phyloP scores from a whole-genome alignment of 2,329 filamentous ascomycete genomes.

The Aspergillus udagawae region DNA sequence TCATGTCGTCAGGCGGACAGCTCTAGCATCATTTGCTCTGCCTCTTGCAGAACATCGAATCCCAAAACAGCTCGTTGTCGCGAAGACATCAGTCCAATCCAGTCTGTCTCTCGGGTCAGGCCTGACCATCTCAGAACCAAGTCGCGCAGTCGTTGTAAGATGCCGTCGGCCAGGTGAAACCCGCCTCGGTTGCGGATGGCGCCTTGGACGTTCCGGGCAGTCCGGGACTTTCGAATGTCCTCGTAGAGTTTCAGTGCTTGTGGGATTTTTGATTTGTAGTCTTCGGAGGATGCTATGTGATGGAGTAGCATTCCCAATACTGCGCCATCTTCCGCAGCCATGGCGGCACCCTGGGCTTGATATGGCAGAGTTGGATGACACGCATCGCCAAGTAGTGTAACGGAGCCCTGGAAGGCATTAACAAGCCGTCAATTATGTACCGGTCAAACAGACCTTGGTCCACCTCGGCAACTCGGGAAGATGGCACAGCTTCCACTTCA shows the following conservation, averaged over 20 bases:
- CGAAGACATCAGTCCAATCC: conserved; percentile 12
- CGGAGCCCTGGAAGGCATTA: conserved; percentile 3
- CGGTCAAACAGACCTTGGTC: conserved; percentile 16
- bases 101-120: conserved; percentile 16
- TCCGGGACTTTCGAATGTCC: conserved; percentile 12
- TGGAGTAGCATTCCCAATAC: conserved; percentile 55
- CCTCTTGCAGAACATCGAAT: conserved; percentile 9
- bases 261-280: conserved; percentile 1
- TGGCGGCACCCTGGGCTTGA: conserved; percentile 62
- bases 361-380: conserved; percentile 61
- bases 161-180: conserved; percentile 17
- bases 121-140: conserved; percentile 8
- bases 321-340: conserved; percentile 62
- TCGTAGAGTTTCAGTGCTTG: conserved; percentile 12
- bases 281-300: conserved; percentile 36
- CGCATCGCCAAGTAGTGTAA: conserved; percentile 47
- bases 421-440: not conserved
- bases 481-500: conserved; percentile 64
- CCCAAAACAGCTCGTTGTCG: conserved; percentile 11
- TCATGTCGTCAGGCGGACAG: not conserved
- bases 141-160: conserved; percentile 12
- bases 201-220: conserved; percentile 13
- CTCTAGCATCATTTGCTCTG: not conserved
- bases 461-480: conserved; percentile 38
- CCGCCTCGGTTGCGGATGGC: conserved; percentile 12